These are phyloP conservation scores for Arxiozyma bovina DNA, from an alignment of 1,139 yeast genomes.

Conservation along the genomic window DNA sequence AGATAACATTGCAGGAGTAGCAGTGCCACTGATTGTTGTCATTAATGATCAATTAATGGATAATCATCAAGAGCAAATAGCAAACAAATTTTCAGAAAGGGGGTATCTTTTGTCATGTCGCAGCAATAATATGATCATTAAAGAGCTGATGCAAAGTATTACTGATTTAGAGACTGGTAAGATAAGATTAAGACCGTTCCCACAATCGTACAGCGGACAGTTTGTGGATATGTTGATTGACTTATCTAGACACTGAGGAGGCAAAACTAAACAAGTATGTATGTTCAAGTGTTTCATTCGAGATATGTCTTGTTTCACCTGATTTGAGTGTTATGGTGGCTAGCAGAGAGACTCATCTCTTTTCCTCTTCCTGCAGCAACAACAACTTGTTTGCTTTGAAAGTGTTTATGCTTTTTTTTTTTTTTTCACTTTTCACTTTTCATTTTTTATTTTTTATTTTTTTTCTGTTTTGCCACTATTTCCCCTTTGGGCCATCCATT, in stretches of 20 bases:
- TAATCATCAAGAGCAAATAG: constrained; percentile 80
- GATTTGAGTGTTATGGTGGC: too few relatives aligned
- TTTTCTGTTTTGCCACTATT: background rate
- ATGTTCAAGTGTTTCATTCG: too few relatives aligned
- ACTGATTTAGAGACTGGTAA: constrained; percentile 7
- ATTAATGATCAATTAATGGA: constrained; percentile 67
- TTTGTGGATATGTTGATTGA: constrained; percentile 11
- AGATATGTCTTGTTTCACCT: too few relatives aligned
- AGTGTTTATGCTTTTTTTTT: too few relatives aligned
- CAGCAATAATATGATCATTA: constrained; percentile 5
- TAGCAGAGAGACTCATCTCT: too few relatives aligned
- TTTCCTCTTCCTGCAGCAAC: too few relatives aligned
- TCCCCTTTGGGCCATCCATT: background rate
- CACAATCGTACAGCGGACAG: constrained; percentile 9
- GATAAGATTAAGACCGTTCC: constrained; percentile 8
- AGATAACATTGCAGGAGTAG: constrained; percentile 9
- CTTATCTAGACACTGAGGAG: background rate
- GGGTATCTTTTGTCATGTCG: constrained; percentile 30
- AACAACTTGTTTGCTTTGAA: too few relatives aligned
- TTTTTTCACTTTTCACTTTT: too few relatives aligned
- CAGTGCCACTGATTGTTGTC: constrained; percentile 57
- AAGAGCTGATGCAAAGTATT: constrained; percentile 5
- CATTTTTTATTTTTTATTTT: too few relatives aligned
- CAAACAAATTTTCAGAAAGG: constrained; percentile 42
- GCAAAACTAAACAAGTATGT: too few relatives aligned